phyloP scores from a whole-genome alignment of 257 asterid genomes.

The Cordia subcordata region DNA sequence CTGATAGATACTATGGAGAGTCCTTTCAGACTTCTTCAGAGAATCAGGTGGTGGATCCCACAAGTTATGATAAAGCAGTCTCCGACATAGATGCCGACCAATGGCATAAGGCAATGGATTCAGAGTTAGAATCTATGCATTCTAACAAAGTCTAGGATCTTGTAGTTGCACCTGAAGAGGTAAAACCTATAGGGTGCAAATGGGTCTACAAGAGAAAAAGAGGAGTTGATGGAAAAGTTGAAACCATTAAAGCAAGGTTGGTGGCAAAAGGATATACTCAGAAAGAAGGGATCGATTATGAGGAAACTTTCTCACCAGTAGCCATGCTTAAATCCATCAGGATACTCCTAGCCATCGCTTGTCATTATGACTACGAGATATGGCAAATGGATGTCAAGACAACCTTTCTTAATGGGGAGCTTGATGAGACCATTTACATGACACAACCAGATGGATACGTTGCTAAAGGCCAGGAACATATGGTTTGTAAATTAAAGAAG shows the following conservation, averaged over 20 bases:
- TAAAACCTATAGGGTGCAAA: background rate
- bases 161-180: background rate
- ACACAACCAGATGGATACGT: background rate
- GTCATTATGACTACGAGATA: slow-evolving; percentile 1
- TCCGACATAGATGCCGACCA: too few relatives aligned
- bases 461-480: background rate
- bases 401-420: background rate
- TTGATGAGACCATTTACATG: background rate
- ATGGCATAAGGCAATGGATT: background rate
- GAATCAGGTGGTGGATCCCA: background rate
- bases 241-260: slow-evolving; percentile 2
- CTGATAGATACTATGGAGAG: background rate
- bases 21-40: background rate
- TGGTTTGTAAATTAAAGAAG: background rate
- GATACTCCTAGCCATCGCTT: background rate
- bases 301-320: background rate
- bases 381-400: background rate
- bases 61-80: background rate
- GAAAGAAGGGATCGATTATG: background rate
- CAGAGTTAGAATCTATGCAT: background rate
- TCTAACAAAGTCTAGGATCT: background rate
- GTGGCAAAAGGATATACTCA: background rate
- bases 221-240: background rate
- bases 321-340: background rate
- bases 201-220: slow-evolving; percentile 3